A percentile compares a stretch with the other conserved stretches of the same genome.
Evolutionary conservation across 352 stramenopile species (phyloP).

Genomic region (Phytophthora pini): DNA sequence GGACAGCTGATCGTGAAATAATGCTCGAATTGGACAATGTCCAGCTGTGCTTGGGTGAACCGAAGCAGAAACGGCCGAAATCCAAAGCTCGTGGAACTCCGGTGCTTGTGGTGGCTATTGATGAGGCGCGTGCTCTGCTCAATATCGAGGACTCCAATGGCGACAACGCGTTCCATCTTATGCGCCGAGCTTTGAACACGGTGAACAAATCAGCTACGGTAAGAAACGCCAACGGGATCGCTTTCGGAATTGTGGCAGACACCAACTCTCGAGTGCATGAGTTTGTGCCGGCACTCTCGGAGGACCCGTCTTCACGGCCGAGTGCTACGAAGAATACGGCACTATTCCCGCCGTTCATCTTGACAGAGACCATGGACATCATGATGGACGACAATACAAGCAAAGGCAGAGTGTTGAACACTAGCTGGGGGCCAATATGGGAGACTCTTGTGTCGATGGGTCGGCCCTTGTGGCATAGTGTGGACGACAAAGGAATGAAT

Average conservation of each 20-base stretch:
- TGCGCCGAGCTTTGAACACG: background rate
- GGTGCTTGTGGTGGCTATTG: constrained; percentile 1
- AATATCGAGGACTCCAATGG: background rate
- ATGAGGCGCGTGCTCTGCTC: background rate
- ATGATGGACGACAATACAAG: background rate
- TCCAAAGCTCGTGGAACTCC: background rate
- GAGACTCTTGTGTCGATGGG: constrained; percentile 11
- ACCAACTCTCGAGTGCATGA: constrained; percentile 16
- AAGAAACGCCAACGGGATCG: background rate
- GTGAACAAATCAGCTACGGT: background rate
- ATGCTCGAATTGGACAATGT: background rate
- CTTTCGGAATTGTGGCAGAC: constrained; percentile 50
- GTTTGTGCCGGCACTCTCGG: background rate
- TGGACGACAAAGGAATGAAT: background rate
- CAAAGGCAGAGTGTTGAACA: background rate
- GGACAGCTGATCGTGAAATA: background rate
- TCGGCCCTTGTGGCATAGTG: constrained; percentile 10
- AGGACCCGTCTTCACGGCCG: background rate
- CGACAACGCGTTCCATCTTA: background rate
- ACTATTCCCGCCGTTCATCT: constrained; percentile 73
- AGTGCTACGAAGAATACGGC: constrained; percentile 1
- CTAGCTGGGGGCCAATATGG: background rate
- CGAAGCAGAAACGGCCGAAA: no score
- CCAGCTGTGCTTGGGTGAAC: background rate
- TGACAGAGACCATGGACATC: constrained; percentile 44